Evolutionary conservation across 2,329 filamentous ascomycete genomes (phyloP).

Genomic region (Nemania diffusa): DNA sequence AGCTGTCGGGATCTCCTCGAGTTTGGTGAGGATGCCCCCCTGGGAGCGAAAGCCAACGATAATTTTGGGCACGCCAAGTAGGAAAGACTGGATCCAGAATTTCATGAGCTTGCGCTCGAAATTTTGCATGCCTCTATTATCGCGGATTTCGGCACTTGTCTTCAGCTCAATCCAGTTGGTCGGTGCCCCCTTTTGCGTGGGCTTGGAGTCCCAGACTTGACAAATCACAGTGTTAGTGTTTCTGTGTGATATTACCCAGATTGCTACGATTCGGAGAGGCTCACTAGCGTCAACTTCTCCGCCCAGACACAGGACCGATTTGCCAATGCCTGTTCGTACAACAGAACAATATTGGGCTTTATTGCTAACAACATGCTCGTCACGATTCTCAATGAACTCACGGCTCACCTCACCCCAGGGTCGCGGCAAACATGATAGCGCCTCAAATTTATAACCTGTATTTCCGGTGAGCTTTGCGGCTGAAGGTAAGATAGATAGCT

Average conservation of each 20-base stretch:
- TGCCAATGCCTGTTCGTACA: conserved; percentile 86
- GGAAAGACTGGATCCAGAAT: conserved; percentile 96
- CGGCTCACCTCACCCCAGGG: conserved; percentile 79
- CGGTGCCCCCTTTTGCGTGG: conserved; percentile 69
- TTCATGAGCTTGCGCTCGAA: conserved; percentile 93
- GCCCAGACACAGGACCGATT: conserved; percentile 78
- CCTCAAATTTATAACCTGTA: conserved; percentile 97
- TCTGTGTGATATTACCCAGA: conserved; percentile 12
- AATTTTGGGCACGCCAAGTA: conserved; percentile 91
- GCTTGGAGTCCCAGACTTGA: conserved; percentile 85
- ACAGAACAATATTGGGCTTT: conserved; percentile 96
- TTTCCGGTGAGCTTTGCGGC: conserved; percentile 13
- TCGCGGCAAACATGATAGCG: conserved; percentile 77
- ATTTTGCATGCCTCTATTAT: conserved; percentile 73
- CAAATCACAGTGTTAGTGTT: background rate
- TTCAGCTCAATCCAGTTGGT: conserved; percentile 97
- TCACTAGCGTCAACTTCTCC: conserved; percentile 92
- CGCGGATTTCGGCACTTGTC: conserved; percentile 78
- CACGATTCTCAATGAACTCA: conserved; percentile 81
- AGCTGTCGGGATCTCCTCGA: conserved; percentile 84
- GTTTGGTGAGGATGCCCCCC: conserved; percentile 73
- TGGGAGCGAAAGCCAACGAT: conserved; percentile 87
- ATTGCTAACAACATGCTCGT: conserved; percentile 81
- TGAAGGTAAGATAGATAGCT: background rate
- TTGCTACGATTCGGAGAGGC: conserved; percentile 38